Percentiles rank a stretch among this genome's conserved stretches.
phyloP scores from a whole-genome alignment of 306 rosid genomes.

The Sphenostylis stenocarpa region DNA sequence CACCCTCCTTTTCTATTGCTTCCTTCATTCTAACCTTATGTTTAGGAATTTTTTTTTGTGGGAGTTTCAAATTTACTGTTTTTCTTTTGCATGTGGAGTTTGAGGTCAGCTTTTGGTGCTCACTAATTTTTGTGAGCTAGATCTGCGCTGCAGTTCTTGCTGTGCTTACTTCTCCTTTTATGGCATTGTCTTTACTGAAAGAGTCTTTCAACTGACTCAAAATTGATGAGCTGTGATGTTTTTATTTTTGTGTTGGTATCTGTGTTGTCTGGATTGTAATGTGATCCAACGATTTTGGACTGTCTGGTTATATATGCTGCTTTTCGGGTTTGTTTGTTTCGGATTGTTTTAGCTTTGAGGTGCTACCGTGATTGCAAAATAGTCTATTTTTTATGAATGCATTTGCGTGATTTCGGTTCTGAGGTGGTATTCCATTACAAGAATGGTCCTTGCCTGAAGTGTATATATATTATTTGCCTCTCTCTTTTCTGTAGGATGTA shows the following conservation, averaged over 20 bases:
- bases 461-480: neutral
- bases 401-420: neutral
- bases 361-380: neutral
- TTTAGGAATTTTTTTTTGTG: slow-evolving; percentile 5
- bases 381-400: neutral
- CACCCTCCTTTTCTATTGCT: slow-evolving; percentile 11
- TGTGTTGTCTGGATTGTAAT: neutral
- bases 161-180: neutral
- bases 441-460: neutral
- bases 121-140: neutral
- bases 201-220: neutral
- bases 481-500: neutral
- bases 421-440: neutral
- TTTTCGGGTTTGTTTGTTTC: neutral
- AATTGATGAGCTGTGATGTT: neutral
- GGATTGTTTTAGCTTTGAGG: neutral
- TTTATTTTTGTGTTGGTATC: neutral
- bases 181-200: slow-evolving; percentile 1
- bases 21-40: slow-evolving; percentile 25
- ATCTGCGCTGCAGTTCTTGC: slow-evolving; percentile 20
- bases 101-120: slow-evolving; percentile 43
- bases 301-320: slow-evolving; percentile 9
- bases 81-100: slow-evolving; percentile 55
- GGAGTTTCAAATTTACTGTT: slow-evolving; percentile 34
- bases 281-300: neutral